These are phyloP conservation scores for Paecilomyces niveus DNA, from an alignment of 2,329 filamentous ascomycete species.

Conservation along the genomic window DNA sequence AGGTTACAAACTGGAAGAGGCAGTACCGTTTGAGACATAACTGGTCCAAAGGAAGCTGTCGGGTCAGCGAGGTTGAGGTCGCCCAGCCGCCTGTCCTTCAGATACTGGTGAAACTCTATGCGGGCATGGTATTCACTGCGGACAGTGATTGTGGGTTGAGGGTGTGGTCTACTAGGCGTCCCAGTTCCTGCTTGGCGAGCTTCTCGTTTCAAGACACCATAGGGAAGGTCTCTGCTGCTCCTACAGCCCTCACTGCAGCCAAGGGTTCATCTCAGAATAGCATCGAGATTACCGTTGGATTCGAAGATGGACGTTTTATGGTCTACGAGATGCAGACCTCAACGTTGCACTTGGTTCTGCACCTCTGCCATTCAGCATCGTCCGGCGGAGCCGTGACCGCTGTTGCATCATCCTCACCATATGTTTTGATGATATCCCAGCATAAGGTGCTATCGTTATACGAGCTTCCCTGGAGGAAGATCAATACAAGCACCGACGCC, in stretches of 20 bases:
- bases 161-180: slow-evolving; percentile 65
- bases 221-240: slow-evolving; percentile 53
- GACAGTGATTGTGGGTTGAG: slow-evolving; percentile 64
- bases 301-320: slow-evolving; percentile 62
- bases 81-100: slow-evolving; percentile 49
- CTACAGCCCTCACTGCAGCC: slow-evolving; percentile 48
- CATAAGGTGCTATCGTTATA: slow-evolving; percentile 72
- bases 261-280: slow-evolving; percentile 34
- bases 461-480: slow-evolving; percentile 41
- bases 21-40: slow-evolving; percentile 87
- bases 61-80: slow-evolving; percentile 68
- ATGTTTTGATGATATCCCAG: slow-evolving; percentile 70
- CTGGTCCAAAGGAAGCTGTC: slow-evolving; percentile 78
- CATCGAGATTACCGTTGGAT: slow-evolving; percentile 61
- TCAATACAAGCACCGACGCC: slow-evolving; percentile 3
- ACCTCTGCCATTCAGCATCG: slow-evolving; percentile 56
- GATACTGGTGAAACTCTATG: slow-evolving; percentile 67
- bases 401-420: slow-evolving; percentile 66
- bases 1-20: slow-evolving; percentile 69
- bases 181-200: slow-evolving; percentile 52
- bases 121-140: slow-evolving; percentile 70
- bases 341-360: slow-evolving; percentile 37
- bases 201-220: slow-evolving; percentile 18
- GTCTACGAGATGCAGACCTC: slow-evolving; percentile 56
- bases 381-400: slow-evolving; percentile 61